Evolutionary conservation across 805 yeast genomes (phyloP), one percentile per base, ranked within the genome.

Genomic region (Schizosaccharomyces japonicus): DNA sequence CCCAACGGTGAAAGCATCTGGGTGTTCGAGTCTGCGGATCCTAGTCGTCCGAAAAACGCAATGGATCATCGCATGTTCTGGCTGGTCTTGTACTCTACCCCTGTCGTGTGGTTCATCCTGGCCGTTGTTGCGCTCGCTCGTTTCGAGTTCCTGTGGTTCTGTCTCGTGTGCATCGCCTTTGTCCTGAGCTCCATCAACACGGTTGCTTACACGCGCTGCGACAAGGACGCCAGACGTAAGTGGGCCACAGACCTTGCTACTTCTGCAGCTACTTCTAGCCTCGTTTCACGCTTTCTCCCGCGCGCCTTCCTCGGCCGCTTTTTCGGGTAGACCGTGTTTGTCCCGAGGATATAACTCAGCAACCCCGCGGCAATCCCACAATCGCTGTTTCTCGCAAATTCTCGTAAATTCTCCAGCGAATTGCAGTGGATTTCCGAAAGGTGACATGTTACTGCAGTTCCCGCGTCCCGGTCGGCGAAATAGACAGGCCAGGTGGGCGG

Each of bases 51-150:
- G 45, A 80, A 87, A 56, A 87, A 87, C 57, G 94, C 94, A 28
- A 80, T 90, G 45, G 96, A 87, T 58, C 78, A 94, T 7, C 80
- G 77, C 57, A 72, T 81, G 49, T 87, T 87, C 57, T 87, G 96
- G 96, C 53, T 73, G 44, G 67, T 84, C 39, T 57, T 82, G 33
- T 87, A 90, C 57, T 63, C 68, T 1, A 71, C 82, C 5, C 95
- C 96, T 0, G 70, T 69, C 0, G 63, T 72, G 2, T 87, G 96
- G 96, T 58, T 65, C 4, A 65, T 75, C 1, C 66, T 87, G 51
- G 95, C 79, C 0, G 49, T 87, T 1, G 58, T 87, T 55, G 93
- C 95, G 0, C 55, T 85, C 8, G 63, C 87, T 50, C 82, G 81
- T 59, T 69, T 87, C 48, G 76, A 83, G 57, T 71, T 87, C 71